Base-by-base conservation (phyloP, 2,329 filamentous ascomycete species). In the Aulographum hederae region DNA sequence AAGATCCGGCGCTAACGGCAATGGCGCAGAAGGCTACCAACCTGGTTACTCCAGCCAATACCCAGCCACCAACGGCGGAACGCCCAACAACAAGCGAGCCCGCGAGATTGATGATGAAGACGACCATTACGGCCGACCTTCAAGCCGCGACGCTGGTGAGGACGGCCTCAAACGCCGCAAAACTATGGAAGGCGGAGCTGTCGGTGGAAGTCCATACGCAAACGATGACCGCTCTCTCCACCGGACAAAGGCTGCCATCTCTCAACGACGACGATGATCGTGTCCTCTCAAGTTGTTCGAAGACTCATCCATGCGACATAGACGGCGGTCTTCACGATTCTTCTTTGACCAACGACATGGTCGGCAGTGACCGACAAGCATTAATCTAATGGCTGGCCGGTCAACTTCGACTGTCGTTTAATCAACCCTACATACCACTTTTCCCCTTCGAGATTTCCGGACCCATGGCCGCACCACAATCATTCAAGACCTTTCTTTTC, bases 91-190 rank as follows among this genome's bases (percentile, higher is more conserved):
- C 41, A 77, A 76, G 57, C 68, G 73, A 41, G 59, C 64, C 41
- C 67, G 73, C 37, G 72, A 74, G 15, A n/a, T n/a, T n/a, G n/a
- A n/a, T n/a, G n/a, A n/a, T n/a, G 50, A 56, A 38, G 72, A 77
- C 18, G 54, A 58, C 35, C 65, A 73, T 38, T 75, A 81, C 19
- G 68, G 73, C 31, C 73, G 78, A 10, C 67, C 75, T 15, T 64
- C 69, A 25, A 73, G 65, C 45, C 56, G 61, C 38, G 60, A 57
- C 36, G 54, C 60, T 17, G 54, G 54, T 21, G 60, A 60, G 21
- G 67, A 78, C 29, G 63, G 65, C 15, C 53, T 77, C 36, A 91
- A 91, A 59, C 73, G 82, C 42, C 73, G 80, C 39, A 86, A 85
- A 61, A 85, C 78, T 8, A 48, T 47, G 4, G 55, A 65, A 26